phyloP scores from a whole-genome alignment of 176 grass and related monocot species.

The Elymus sibiricus region DNA sequence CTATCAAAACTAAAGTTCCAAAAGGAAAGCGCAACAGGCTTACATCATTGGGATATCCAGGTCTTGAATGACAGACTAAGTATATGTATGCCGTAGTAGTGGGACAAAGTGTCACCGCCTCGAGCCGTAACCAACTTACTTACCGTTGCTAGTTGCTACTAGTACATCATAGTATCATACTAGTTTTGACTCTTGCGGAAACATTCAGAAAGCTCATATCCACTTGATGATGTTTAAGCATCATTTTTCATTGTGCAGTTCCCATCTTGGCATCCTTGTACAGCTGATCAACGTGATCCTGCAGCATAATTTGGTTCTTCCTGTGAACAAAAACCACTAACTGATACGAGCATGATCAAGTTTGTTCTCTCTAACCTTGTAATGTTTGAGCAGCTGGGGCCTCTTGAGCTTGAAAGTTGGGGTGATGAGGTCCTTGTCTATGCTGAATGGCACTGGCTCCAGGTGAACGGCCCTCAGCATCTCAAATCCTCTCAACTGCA shows the following conservation, averaged over 20 bases:
- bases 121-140: background rate
- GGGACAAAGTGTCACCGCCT: background rate
- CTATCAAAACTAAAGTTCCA: too few relatives aligned
- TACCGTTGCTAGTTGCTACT: background rate
- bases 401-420: slow-evolving; percentile 97
- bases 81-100: background rate
- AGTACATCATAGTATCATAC: background rate
- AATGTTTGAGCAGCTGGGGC: slow-evolving; percentile 79
- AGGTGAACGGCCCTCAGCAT: slow-evolving; percentile 82
- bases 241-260: background rate
- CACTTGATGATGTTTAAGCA: background rate
- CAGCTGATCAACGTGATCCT: slow-evolving; percentile 53
- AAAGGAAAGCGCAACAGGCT: too few relatives aligned
- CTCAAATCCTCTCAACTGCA: slow-evolving; percentile 93
- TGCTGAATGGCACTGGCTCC: slow-evolving; percentile 74
- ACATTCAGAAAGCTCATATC: background rate
- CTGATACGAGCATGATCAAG: background rate
- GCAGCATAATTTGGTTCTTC: background rate
- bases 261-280: slow-evolving; percentile 59
- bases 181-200: background rate
- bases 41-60: background rate
- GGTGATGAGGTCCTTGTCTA: slow-evolving; percentile 81
- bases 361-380: slow-evolving; percentile 47
- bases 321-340: background rate
- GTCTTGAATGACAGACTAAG: background rate